Evolutionary conservation across 2,329 filamentous ascomycete species (phyloP), one percentile per base, ranked within the genome.

Genomic region (Epichloe baconii): DNA sequence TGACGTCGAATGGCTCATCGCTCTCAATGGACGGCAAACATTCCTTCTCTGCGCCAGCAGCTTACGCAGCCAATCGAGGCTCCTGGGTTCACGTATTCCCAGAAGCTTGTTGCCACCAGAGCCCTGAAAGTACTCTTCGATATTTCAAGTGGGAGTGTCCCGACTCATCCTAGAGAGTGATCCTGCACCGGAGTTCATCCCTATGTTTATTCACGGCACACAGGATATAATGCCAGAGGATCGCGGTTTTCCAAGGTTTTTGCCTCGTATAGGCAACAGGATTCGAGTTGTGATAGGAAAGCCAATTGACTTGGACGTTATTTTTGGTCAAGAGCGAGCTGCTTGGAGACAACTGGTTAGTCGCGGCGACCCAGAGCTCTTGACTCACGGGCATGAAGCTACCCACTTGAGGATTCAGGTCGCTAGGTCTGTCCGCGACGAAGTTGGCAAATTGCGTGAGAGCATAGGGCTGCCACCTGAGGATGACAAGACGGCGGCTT

Each of bases 111-210:
- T 88, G 95, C 44, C 90, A 97, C 67, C 93, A 98, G 69, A 83
- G 88, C 57, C 78, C 85, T 1, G 73, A 82, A 42, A 81, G 82
- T 59, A 80, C 83, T 7, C 83, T 97, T 75, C 85, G 93, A 34
- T 98, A 98, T 70, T 97, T 97, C 79, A 96, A 95, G 72, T 98
- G 93, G 93, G 93, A 1, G 76, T 97, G 2, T 88, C 91, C 6
- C 81, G 93, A 2, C 76, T 97, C 52, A 93, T 98, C 52, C 79
- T 98, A 45, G 93, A 98, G 67, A 80, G 85, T 45, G 86, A 91
- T 47, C 88, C 88, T 3, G 83, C 86, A 55, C 93, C 93, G 0
- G 87, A 94, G 58, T 78, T 98, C 19, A 78, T 98, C 37, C 89
- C 93, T 43, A 91, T 98, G 69, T 98, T 94, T 74, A 84, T 97